Evolutionary conservation across 352 stramenopile genomes (phyloP).

Genomic region (Phytophthora constricta): DNA sequence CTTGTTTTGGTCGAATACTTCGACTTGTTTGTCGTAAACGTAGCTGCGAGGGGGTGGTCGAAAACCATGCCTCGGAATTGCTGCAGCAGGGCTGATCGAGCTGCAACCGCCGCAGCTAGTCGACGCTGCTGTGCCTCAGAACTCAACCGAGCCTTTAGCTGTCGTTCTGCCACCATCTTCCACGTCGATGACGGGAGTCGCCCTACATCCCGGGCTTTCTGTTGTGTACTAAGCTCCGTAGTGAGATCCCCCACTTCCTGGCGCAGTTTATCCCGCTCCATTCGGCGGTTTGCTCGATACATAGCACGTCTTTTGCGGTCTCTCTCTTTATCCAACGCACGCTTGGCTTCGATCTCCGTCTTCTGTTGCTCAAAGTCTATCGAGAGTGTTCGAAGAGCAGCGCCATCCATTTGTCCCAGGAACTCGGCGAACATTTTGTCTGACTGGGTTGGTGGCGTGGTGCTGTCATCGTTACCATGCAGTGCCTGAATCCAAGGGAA

Average conservation of each 20-base stretch:
- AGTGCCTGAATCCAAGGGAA: too few species aligned
- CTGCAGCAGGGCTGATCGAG: conserved; percentile 10
- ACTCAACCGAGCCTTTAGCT: conserved; percentile 4
- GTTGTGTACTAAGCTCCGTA: not conserved
- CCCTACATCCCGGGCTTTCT: conserved; percentile 2
- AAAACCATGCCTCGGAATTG: conserved; percentile 15
- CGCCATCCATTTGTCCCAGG: too few species aligned
- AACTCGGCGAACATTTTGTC: too few species aligned
- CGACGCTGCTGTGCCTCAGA: conserved; percentile 14
- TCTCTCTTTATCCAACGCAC: conserved; percentile 5
- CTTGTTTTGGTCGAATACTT: conserved; percentile 1
- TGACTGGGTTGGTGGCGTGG: not conserved
- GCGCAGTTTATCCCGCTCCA: conserved; percentile 19
- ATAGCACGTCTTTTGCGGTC: conserved; percentile 13
- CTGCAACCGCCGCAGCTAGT: conserved; percentile 9
- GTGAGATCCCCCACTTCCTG: conserved; percentile 18
- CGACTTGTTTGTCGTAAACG: not conserved
- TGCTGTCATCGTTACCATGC: not conserved
- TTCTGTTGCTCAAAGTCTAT: not conserved
- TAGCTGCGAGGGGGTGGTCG: not conserved
- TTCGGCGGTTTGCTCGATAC: conserved; percentile 25
- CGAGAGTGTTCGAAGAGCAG: not conserved
- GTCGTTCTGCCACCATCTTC: conserved; percentile 13
- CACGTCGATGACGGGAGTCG: not conserved
- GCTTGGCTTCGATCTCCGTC: not conserved